These are phyloP conservation scores for Tolypocladium tropicale DNA, from an alignment of 2,329 filamentous ascomycete genomes.

Conservation along the genomic window DNA sequence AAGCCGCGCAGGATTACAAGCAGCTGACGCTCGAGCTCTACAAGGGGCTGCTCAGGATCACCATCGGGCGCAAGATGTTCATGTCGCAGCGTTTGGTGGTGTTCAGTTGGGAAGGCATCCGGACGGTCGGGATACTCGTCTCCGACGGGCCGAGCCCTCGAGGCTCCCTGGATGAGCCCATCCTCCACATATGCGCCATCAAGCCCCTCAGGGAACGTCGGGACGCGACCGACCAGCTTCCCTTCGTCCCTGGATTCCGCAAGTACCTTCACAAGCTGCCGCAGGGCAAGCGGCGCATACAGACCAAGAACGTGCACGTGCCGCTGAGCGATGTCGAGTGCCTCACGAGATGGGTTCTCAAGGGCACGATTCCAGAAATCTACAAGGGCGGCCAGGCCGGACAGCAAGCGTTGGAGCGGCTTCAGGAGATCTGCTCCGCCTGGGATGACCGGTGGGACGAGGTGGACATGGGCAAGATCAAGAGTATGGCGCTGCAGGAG, in stretches of 20 bases:
- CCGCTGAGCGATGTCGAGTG: conserved; percentile 74
- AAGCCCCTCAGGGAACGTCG: conserved; percentile 56
- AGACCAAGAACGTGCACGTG: conserved; percentile 57
- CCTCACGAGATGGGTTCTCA: conserved; percentile 59
- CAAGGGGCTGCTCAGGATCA: conserved; percentile 64
- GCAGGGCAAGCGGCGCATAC: conserved; percentile 54
- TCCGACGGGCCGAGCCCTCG: conserved; percentile 63
- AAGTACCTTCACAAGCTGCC: conserved; percentile 58
- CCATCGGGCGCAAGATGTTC: conserved; percentile 73
- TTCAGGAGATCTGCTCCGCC: conserved; percentile 57
- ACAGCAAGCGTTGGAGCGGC: conserved; percentile 51
- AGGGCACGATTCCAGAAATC: conserved; percentile 49
- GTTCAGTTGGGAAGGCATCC: conserved; percentile 74
- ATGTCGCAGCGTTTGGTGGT: conserved; percentile 66
- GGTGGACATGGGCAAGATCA: conserved; percentile 70
- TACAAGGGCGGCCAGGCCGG: conserved; percentile 41
- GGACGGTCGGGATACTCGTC: conserved; percentile 71
- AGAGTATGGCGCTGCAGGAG: conserved; percentile 72
- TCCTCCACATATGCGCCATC: conserved; percentile 70
- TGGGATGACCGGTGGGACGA: conserved; percentile 82
- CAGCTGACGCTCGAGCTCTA: conserved; percentile 75
- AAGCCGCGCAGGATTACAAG: conserved; percentile 70
- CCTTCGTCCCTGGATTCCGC: conserved; percentile 66
- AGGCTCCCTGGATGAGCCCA: conserved; percentile 45
- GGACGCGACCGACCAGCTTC: conserved; percentile 75